Conservation (phyloP, 1,284 basidiomycete genomes). For the Leccinum insigne region DNA sequence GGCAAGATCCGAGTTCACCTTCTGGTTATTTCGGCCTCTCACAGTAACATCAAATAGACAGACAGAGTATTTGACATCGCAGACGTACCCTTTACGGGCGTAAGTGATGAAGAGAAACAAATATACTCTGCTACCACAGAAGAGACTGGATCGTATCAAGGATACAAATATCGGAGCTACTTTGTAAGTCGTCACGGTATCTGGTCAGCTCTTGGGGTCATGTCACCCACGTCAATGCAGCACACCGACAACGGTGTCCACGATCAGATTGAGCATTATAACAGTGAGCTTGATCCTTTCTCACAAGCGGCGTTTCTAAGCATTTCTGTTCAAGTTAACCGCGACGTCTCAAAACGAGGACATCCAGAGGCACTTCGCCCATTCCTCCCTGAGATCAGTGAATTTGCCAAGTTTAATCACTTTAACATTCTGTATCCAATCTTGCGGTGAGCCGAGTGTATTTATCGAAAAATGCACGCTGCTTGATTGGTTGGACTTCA, state of each 20-base stretch:
- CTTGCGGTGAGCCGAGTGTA: slow-evolving; percentile 32
- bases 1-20: slow-evolving; percentile 30
- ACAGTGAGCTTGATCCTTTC: slow-evolving; percentile 38
- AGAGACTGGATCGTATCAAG: slow-evolving; percentile 53
- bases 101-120: slow-evolving; percentile 24
- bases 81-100: slow-evolving; percentile 56
- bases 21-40: not conserved
- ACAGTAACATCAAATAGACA: slow-evolving; percentile 34
- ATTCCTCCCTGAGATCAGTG: not conserved
- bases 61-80: slow-evolving; percentile 64
- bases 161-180: slow-evolving; percentile 57
- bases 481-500: not conserved
- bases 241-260: slow-evolving; percentile 54
- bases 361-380: not conserved
- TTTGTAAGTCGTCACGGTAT: slow-evolving; percentile 40
- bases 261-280: slow-evolving; percentile 61
- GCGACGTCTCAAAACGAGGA: not conserved
- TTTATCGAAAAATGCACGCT: not conserved
- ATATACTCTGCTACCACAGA: slow-evolving; percentile 50
- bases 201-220: too few species aligned
- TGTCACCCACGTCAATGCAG: slow-evolving; percentile 28
- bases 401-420: not conserved
- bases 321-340: not conserved
- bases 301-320: not conserved
- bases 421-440: not conserved